Conservation (phyloP, 2,329 filamentous ascomycete species). For the Allantophomopsis cytisporea region DNA sequence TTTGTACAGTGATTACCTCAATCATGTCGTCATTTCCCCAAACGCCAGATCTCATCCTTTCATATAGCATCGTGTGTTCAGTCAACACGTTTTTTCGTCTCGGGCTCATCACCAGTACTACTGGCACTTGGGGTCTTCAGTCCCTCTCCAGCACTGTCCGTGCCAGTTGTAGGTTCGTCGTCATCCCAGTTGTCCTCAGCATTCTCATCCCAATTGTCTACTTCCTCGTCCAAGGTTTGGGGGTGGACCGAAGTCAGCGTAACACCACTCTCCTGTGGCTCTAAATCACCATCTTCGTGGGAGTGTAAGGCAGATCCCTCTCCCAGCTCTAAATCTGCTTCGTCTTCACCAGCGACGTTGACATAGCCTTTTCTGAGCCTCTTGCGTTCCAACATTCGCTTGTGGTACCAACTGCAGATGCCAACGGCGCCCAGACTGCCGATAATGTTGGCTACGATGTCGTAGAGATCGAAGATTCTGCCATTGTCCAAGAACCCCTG, state of each 20-base stretch:
- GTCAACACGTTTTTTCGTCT: constrained; percentile 17
- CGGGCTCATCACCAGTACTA: constrained; percentile 16
- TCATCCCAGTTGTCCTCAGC: constrained; percentile 46
- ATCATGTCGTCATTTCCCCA: background rate
- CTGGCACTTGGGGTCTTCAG: constrained; percentile 20
- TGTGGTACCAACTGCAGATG: constrained; percentile 83
- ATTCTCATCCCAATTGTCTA: constrained; percentile 94
- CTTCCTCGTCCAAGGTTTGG: constrained; percentile 57
- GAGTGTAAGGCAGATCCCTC: constrained; percentile 21
- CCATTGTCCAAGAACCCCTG: constrained; percentile 65
- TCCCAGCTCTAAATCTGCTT: constrained; percentile 64
- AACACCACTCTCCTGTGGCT: constrained; percentile 52
- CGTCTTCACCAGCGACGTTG: constrained; percentile 48
- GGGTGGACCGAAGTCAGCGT: constrained; percentile 21
- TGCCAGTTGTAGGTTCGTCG: constrained; percentile 24
- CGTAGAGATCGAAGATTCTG: constrained; percentile 61
- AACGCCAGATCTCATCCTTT: constrained; percentile 11
- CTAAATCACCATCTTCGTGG: constrained; percentile 9
- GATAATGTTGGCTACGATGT: constrained; percentile 77
- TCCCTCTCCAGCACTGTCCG: constrained; percentile 14
- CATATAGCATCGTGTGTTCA: constrained; percentile 2
- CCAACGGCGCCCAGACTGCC: constrained; percentile 62
- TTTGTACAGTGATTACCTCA: no score
- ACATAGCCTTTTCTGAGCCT: constrained; percentile 61
- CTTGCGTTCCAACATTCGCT: constrained; percentile 84